Evolutionary conservation across 495 filamentous ascomycete species (phyloP), one percentile per base, ranked within the genome.

Genomic region (Cercophora samala): DNA sequence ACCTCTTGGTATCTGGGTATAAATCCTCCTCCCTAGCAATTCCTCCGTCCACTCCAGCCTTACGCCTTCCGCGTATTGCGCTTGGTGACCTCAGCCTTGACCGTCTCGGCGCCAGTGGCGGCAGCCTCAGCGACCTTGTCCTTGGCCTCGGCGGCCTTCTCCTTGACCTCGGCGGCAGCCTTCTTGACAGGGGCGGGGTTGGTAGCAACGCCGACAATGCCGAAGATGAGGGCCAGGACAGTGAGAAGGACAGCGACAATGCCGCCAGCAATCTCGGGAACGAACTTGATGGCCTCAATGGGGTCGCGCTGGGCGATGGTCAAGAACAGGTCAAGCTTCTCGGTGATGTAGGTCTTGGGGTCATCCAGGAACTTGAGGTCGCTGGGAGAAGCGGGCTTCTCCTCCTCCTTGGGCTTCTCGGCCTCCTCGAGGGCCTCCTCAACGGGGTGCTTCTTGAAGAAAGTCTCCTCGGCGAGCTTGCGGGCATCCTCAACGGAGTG

Each of bases 401-500:
- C 89, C 25, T 89, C 86, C 62, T 81, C 74, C 87, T 93, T 93
- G 69, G 95, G 93, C 83, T 91, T 91, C 71, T 84, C 84, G 62
- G 89, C 91, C 73, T 90, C 88, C 79, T 97, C 92, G 73, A 94
- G 86, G 5, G 87, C 85, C 83, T 89, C 84, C 84, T 99, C 96
- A 66, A 93, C 81, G 63, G 89, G 82, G 78, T 88, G 83, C 90
- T 99, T 99, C 80, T 94, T 81, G 78, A 93, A 91, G 81, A 93
- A 99, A 69, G 92, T 95, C 85, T 97, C 91, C 60, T 91, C 80
- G 78, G 94, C 90, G 70, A 99, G 84, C 82, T 93, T 90, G 79
- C 90, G 88, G 67, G 96, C 96, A 71, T 99, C 96, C 76, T 91
- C 92, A 71, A 92, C 79, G 56, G 96, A 99, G 88, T 99, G 96